phyloP scores from a whole-genome alignment of 371 early-diverging fungal species.

The Umbelopsis sp. region DNA sequence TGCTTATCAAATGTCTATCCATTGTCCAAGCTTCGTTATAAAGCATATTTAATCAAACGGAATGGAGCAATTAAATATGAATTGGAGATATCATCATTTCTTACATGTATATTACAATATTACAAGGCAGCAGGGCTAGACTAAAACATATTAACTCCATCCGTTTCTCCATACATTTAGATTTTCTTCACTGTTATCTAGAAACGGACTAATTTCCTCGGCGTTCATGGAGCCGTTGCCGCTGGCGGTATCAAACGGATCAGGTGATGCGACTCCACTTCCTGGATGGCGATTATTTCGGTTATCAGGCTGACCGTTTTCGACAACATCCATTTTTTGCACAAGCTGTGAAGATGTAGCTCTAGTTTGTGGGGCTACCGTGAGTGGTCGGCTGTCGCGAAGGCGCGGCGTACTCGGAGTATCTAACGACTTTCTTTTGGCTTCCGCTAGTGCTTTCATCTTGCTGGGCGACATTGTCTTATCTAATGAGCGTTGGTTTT shows the following conservation, averaged over 20 bases:
- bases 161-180: conserved; percentile 8
- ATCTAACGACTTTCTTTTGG: neutral
- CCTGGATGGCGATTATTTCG: conserved; percentile 22
- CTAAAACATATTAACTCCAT: neutral
- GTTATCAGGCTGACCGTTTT: neutral
- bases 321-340: neutral
- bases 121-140: neutral
- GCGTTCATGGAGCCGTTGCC: neutral
- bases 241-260: neutral
- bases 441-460: neutral
- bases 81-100: neutral
- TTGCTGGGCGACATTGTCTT: neutral
- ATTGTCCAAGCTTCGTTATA: too few relatives aligned
- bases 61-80: too few relatives aligned
- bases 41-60: too few relatives aligned
- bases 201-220: neutral
- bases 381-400: neutral
- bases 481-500: neutral
- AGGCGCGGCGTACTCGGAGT: neutral
- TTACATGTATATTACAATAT: conserved; percentile 14
- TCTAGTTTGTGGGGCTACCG: neutral
- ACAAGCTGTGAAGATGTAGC: neutral
- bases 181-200: neutral
- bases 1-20: too few relatives aligned
- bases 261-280: neutral